A percentile compares a stretch with the other conserved stretches of the same genome.
Conservation (phyloP, 495 filamentous ascomycete genomes). For the Tuber magnatum region DNA sequence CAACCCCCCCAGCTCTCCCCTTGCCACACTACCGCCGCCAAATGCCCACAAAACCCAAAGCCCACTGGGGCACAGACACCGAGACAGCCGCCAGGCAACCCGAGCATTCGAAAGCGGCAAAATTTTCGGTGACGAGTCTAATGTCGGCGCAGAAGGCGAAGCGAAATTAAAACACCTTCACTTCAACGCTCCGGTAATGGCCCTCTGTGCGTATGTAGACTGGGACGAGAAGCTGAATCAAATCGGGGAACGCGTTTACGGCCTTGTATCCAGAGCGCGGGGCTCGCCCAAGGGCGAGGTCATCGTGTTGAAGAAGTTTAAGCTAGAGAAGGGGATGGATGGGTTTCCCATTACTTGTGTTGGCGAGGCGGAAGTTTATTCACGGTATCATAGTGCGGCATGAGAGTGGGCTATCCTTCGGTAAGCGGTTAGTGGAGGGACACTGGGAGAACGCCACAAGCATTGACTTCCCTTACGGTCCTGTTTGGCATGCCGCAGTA, state of each 20-base stretch:
- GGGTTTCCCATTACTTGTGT: constrained; percentile 89
- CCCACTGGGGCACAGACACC: constrained; percentile 78
- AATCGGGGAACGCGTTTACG: constrained; percentile 95
- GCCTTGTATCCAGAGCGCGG: constrained; percentile 79
- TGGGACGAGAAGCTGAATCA: constrained; percentile 80
- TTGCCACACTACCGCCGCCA: constrained; percentile 17
- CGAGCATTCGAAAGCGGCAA: constrained; percentile 72
- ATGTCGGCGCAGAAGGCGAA: constrained; percentile 37
- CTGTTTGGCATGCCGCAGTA: too few relatives aligned
- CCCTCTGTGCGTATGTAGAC: constrained; percentile 70
- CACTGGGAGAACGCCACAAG: too few relatives aligned
- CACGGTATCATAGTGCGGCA: too few relatives aligned
- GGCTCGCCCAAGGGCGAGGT: constrained; percentile 74
- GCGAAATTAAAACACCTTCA: constrained; percentile 48
- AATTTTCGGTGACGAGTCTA: constrained; percentile 56
- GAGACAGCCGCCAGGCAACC: constrained; percentile 68
- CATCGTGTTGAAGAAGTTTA: constrained; percentile 89
- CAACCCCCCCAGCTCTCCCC: constrained; percentile 1
- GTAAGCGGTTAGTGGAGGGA: constrained; percentile 57
- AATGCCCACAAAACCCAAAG: constrained; percentile 62
- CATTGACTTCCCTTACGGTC: too few relatives aligned
- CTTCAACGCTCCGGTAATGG: constrained; percentile 76
- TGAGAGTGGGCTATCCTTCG: constrained; percentile 63
- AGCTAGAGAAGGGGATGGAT: constrained; percentile 73
- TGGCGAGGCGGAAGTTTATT: constrained; percentile 70